Percentiles rank a stretch among this genome's conserved stretches.
These are phyloP conservation scores for Ophioceras dolichostomum DNA, from an alignment of 2,329 filamentous ascomycete genomes.

Conservation along the genomic window DNA sequence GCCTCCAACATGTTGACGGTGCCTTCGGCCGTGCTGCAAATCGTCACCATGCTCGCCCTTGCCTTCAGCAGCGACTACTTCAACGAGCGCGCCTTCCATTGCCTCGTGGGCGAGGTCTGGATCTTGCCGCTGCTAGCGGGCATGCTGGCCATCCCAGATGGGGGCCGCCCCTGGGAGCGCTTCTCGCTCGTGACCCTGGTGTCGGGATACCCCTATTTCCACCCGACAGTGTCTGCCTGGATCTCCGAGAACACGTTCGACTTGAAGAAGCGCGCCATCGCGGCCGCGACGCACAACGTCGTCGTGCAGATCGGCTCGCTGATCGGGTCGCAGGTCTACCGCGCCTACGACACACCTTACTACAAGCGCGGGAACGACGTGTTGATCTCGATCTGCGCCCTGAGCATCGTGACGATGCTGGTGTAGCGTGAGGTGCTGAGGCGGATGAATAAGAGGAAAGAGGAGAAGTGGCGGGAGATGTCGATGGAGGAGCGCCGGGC, in stretches of 20 bases:
- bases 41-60: constrained; percentile 40
- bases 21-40: constrained; percentile 42
- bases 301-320: constrained; percentile 32
- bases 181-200: constrained; percentile 35
- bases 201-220: constrained; percentile 36
- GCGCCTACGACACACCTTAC: constrained; percentile 37
- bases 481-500: constrained; percentile 26
- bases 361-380: constrained; percentile 47
- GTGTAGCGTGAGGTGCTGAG: constrained; percentile 30
- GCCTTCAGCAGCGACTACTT: constrained; percentile 42
- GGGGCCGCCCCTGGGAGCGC: constrained; percentile 35
- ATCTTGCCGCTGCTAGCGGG: constrained; percentile 37
- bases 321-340: constrained; percentile 34
- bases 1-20: constrained; percentile 52
- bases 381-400: constrained; percentile 36
- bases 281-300: constrained; percentile 34
- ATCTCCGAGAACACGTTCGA: constrained; percentile 36
- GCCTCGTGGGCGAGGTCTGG: constrained; percentile 39
- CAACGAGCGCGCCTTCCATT: constrained; percentile 40
- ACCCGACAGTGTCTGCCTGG: constrained; percentile 40
- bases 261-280: constrained; percentile 34
- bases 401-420: constrained; percentile 36
- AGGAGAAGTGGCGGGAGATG: constrained; percentile 31
- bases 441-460: constrained; percentile 35
- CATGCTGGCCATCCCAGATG: constrained; percentile 33